Base-by-base conservation (phyloP, 441 rosid genomes). In the Lepidium campestre region DNA sequence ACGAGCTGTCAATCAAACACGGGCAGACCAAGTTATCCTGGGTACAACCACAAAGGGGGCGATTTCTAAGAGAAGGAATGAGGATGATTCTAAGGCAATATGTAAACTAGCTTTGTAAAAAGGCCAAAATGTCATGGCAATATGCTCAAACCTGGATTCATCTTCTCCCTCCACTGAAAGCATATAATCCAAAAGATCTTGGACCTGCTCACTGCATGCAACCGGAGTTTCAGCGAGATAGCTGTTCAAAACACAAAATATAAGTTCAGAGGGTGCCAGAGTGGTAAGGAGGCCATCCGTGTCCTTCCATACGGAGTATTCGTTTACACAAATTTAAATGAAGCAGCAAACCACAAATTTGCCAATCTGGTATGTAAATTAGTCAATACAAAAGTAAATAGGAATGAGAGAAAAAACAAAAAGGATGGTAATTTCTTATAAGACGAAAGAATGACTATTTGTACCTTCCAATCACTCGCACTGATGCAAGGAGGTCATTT, bases 401-500 rank as follows among this genome's bases (percentile, higher is more conserved):
- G 45, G 22, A 53, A 34, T 29, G 40, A 61, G 5, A 22, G 12
- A 71, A 54, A 25, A 45, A 62, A 54, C 17, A 32, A 31, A 42
- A 36, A 13, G 22, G 10, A 22, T 3, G 20, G 50, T 45, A 49
- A 6, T 19, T 6, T 39, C 52, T 66, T 49, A 41, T 40, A 29
- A 66, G 60, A 61, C 12, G 10, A 52, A 70, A 65, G 61, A 58
- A 37, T 64, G 66, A 50, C 14, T 60, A 56, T 70, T 19, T 42
- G 57, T 81, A 91, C 99, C 97, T 88, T 72, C 97, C 97, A 75
- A 88, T 77, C 68, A 91, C 75, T 15, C 98, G 83, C 55, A 94
- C 96, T 34, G 98, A 91, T 57, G 97, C 96, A 78, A 94, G 92
- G 77, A 94, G 96, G 46, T 94, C 99, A 83, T 82, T 79, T 79